These are phyloP conservation scores for Cryptosporidium ubiquitum DNA, from an alignment of 169 alveolate genomes.

Conservation along the genomic window DNA sequence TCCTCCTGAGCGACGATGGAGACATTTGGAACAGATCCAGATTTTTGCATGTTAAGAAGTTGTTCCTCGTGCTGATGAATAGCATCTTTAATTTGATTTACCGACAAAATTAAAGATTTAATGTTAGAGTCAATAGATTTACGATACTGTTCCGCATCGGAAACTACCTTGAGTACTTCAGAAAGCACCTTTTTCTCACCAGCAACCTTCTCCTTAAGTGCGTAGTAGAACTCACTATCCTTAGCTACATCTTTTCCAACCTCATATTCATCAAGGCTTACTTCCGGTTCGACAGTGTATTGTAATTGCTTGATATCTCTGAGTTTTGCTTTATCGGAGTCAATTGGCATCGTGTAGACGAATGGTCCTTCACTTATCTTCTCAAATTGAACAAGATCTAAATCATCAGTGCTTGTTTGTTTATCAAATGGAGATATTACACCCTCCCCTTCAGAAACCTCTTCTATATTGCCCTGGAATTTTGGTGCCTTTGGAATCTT, in stretches of 20 bases:
- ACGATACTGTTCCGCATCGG: constrained; percentile 53
- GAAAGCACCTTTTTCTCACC: constrained; percentile 42
- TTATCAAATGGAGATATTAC: constrained; percentile 65
- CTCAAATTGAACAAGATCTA: constrained; percentile 15
- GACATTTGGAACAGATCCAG: constrained; percentile 51
- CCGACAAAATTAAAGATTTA: constrained; percentile 37
- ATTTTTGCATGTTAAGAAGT: constrained; percentile 38
- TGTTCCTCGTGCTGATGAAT: constrained; percentile 35
- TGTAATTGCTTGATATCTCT: constrained; percentile 41
- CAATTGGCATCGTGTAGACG: constrained; percentile 38
- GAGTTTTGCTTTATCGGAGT: constrained; percentile 21
- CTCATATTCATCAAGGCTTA: constrained; percentile 53
- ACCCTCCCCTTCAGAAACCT: constrained; percentile 52
- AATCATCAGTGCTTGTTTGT: constrained; percentile 58
- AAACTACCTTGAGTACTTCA: constrained; percentile 54
- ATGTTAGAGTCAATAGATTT: constrained; percentile 30
- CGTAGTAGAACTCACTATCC: constrained; percentile 44
- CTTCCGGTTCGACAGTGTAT: constrained; percentile 63
- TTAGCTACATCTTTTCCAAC: constrained; percentile 50
- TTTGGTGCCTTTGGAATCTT: constrained; percentile 27
- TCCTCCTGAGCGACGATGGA: constrained; percentile 68
- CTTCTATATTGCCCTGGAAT: constrained; percentile 48
- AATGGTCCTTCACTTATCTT: constrained; percentile 24
- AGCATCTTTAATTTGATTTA: constrained; percentile 49
- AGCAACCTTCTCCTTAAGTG: constrained; percentile 47